Conservation (phyloP, 2,329 filamentous ascomycete genomes). For the Penicillium palitans region DNA sequence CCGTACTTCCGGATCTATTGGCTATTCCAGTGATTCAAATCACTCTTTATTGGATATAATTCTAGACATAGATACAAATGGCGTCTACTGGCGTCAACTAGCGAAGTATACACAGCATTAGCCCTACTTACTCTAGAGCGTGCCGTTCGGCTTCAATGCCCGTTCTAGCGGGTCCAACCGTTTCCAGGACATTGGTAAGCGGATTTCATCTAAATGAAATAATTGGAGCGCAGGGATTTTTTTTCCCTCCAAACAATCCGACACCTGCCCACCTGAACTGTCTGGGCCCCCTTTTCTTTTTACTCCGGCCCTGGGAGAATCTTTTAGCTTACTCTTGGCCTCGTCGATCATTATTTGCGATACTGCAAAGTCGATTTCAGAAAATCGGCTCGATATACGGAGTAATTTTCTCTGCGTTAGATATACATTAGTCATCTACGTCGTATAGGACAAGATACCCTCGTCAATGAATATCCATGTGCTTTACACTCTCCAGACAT, state of each 20-base stretch:
- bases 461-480: not conserved
- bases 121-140: not conserved
- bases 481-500: not conserved
- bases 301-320: not conserved
- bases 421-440: not conserved
- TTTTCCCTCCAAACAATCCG: not conserved
- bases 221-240: no score
- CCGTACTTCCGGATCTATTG: not conserved
- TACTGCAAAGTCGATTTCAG: not conserved
- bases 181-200: not conserved
- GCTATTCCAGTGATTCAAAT: not conserved
- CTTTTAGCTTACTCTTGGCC: not conserved
- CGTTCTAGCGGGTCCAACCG: slow-evolving; percentile 4
- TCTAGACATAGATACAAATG: not conserved
- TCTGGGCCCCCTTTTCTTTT: slow-evolving; percentile 5
- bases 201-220: slow-evolving; percentile 4
- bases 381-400: not conserved
- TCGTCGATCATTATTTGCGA: slow-evolving; percentile 4
- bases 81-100: not conserved
- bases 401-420: not conserved
- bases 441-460: not conserved
- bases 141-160: not conserved
- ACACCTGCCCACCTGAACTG: not conserved
- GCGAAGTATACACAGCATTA: not conserved
- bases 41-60: not conserved